Evolutionary conservation across 257 asterid genomes (phyloP).

Genomic region (Coffea eugenioides): DNA sequence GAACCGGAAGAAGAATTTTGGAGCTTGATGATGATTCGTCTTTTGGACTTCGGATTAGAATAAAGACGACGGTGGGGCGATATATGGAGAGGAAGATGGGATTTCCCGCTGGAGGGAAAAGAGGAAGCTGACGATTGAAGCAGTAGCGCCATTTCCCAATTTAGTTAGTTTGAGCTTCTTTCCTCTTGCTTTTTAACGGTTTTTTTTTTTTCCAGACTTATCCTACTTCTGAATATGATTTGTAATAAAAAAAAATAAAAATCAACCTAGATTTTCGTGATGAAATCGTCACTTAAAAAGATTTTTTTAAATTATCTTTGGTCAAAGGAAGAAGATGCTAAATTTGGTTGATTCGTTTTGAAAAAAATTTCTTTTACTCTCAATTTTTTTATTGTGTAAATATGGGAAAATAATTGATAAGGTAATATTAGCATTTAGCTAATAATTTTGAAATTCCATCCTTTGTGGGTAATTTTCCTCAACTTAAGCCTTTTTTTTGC

Average conservation of each 20-base stretch:
- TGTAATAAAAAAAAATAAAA: not conserved
- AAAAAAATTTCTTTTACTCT: too few relatives aligned
- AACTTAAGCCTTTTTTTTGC: too few relatives aligned
- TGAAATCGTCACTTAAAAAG: too few relatives aligned
- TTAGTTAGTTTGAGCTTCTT: constrained; percentile 19
- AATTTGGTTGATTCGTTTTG: too few relatives aligned
- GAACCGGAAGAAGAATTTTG: constrained; percentile 42
- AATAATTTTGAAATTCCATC: too few relatives aligned
- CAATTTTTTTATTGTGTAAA: too few relatives aligned
- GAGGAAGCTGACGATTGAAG: constrained; percentile 38
- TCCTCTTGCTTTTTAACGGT: not conserved
- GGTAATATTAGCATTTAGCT: too few relatives aligned
- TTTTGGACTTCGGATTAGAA: constrained; percentile 24
- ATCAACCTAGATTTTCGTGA: not conserved
- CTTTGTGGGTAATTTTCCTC: too few relatives aligned
- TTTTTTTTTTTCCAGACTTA: not conserved
- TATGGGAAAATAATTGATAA: too few relatives aligned
- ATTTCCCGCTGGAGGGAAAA: constrained; percentile 30
- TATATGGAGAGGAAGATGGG: constrained; percentile 34
- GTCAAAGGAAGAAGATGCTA: too few relatives aligned
- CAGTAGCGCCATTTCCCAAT: constrained; percentile 81
- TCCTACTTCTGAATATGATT: not conserved
- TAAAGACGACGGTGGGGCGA: constrained; percentile 1
- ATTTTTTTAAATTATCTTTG: not conserved
- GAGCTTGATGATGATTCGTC: constrained; percentile 41